phyloP scores from a whole-genome alignment of 768 basidiomycete genomes.

The Podaxis pistillaris region DNA sequence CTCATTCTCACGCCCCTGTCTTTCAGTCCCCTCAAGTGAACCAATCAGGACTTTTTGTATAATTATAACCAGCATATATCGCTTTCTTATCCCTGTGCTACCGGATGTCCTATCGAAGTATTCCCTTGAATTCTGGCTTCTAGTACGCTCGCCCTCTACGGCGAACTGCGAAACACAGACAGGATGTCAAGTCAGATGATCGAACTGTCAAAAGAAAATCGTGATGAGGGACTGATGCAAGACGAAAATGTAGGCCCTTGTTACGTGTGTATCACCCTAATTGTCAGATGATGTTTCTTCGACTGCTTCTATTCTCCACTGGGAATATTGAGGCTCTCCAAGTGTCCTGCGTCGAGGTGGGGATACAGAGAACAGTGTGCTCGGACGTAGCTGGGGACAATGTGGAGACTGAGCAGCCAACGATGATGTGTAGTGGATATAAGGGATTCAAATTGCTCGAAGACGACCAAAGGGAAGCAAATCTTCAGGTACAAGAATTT shows the following conservation, averaged over 20 bases:
- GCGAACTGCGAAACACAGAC: background rate
- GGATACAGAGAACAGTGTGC: background rate
- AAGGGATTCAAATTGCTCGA: too few species aligned
- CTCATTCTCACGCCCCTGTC: constrained; percentile 77
- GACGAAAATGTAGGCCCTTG: background rate
- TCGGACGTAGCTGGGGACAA: background rate
- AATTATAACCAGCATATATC: constrained; percentile 6
- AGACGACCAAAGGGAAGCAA: background rate
- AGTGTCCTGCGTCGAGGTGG: background rate
- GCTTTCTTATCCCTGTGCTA: constrained; percentile 4
- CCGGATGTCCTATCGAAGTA: constrained; percentile 2
- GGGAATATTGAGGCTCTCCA: background rate
- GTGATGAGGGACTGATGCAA: background rate
- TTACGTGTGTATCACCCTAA: background rate
- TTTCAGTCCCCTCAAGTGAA: constrained; percentile 83
- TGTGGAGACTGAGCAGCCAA: too few species aligned
- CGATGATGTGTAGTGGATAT: too few species aligned
- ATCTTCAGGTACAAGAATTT: constrained; percentile 11
- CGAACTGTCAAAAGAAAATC: background rate
- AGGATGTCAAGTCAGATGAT: background rate
- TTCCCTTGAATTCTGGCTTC: constrained; percentile 1
- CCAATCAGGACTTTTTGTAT: background rate
- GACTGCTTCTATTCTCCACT: background rate
- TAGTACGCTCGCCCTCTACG: background rate
- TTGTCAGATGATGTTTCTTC: background rate